A percentile compares a stretch with the other conserved stretches of the same genome.
phyloP scores from a whole-genome alignment of 495 filamentous ascomycete genomes.

The Trichoderma reesei region DNA sequence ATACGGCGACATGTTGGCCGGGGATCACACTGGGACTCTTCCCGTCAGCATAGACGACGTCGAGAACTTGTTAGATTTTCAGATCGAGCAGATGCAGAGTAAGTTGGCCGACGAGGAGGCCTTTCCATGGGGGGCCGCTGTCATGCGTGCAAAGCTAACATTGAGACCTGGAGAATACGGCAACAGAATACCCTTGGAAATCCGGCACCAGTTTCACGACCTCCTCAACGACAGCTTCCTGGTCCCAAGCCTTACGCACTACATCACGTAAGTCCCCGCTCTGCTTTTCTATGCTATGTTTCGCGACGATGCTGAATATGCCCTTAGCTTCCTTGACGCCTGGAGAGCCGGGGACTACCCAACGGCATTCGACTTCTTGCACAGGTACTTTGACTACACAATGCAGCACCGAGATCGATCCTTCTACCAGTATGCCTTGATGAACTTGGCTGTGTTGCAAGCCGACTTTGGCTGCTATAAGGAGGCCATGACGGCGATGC shows the following conservation, averaged over 20 bases:
- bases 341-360: conserved; percentile 89
- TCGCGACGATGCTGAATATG: conserved; percentile 9
- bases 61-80: conserved; percentile 75
- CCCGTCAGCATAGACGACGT: conserved; percentile 71
- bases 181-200: conserved; percentile 57
- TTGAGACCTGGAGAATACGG: conserved; percentile 32
- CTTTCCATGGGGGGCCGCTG: background rate
- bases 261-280: conserved; percentile 49
- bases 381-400: conserved; percentile 95
- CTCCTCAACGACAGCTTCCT: conserved; percentile 57
- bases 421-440: conserved; percentile 95
- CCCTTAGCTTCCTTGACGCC: conserved; percentile 69
- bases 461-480: conserved; percentile 88
- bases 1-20: conserved; percentile 50
- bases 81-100: conserved; percentile 81
- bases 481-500: conserved; percentile 87
- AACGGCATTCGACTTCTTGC: conserved; percentile 79
- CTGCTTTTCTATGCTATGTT: conserved; percentile 12
- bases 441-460: conserved; percentile 87
- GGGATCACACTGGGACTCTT: conserved; percentile 29
- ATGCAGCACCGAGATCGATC: conserved; percentile 74
- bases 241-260: conserved; percentile 65
- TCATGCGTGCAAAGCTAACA: background rate
- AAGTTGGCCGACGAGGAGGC: conserved; percentile 22
- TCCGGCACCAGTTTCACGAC: conserved; percentile 50